Conservation (phyloP, 371 early-diverging fungal species). For the Mucor lusitanicus region DNA sequence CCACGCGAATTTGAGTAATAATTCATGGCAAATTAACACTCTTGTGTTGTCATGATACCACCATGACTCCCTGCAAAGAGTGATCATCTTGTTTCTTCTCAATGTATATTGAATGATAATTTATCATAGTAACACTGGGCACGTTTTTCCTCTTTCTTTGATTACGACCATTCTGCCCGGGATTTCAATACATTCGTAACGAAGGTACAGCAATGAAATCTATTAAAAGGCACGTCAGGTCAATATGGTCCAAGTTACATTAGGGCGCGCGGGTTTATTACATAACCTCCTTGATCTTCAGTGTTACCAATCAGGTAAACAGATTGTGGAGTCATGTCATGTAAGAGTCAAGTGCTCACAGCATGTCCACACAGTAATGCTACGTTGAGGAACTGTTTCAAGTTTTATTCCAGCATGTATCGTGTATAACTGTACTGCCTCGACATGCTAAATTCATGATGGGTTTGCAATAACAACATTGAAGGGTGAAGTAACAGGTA, state of each 20-base stretch:
- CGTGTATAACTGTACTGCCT: neutral
- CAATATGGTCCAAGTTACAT: neutral
- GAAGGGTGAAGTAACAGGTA: neutral
- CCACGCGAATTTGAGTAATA: slow-evolving; percentile 1
- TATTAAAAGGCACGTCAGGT: neutral
- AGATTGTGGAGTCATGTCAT: neutral
- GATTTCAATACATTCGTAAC: neutral
- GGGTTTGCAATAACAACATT: neutral
- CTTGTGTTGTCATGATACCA: neutral
- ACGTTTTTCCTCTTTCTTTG: neutral
- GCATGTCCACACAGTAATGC: too few species aligned
- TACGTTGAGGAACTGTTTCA: too few species aligned
- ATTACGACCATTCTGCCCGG: neutral
- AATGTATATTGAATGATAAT: neutral
- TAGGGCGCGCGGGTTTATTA: neutral
- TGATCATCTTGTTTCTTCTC: neutral
- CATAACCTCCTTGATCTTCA: slow-evolving; percentile 1
- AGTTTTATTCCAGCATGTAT: too few species aligned
- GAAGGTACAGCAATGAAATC: neutral
- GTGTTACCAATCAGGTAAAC: neutral
- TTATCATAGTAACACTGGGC: neutral
- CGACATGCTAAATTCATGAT: neutral
- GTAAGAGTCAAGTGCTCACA: neutral
- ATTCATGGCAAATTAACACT: neutral
- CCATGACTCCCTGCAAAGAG: neutral